phyloP scores from a whole-genome alignment of 2,329 filamentous ascomycete species.

The Sclerotinia nivalis region DNA sequence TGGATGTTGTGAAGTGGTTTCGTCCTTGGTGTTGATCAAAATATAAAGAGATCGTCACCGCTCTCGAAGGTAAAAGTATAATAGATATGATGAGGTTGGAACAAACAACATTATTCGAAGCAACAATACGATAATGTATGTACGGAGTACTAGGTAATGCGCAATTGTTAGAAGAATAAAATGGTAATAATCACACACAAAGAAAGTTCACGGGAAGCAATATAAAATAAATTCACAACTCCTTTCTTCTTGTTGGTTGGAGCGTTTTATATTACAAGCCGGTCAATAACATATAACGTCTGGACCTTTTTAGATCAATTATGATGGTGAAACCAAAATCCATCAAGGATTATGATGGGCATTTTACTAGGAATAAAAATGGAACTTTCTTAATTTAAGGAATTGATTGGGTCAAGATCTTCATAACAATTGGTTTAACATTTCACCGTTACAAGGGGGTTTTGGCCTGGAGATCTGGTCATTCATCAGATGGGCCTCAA shows the following conservation, averaged over 20 bases:
- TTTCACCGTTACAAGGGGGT: slow-evolving; percentile 1
- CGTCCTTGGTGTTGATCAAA: neutral
- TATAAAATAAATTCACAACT: neutral
- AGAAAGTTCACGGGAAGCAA: neutral
- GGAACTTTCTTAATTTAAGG: neutral
- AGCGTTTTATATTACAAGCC: slow-evolving; percentile 3
- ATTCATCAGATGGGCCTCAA: slow-evolving; percentile 3
- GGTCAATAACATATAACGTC: slow-evolving; percentile 4
- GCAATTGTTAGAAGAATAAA: neutral
- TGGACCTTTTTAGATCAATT: slow-evolving; percentile 12
- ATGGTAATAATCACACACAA: neutral
- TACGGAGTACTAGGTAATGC: neutral
- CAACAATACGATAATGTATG: neutral
- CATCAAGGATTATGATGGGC: slow-evolving; percentile 3
- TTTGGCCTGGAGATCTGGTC: slow-evolving; percentile 6
- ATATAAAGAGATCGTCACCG: slow-evolving; percentile 10
- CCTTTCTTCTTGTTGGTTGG: slow-evolving; percentile 8
- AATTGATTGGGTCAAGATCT: slow-evolving; percentile 17
- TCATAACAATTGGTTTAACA: neutral
- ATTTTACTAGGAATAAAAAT: neutral
- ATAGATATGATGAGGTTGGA: slow-evolving; percentile 1
- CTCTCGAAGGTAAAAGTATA: neutral
- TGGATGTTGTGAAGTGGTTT: slow-evolving; percentile 10
- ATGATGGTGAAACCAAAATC: slow-evolving; percentile 19
- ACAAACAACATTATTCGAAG: slow-evolving; percentile 12